phyloP scores from a whole-genome alignment of 164 flowering plant species.

The Brasenia schreberi region DNA sequence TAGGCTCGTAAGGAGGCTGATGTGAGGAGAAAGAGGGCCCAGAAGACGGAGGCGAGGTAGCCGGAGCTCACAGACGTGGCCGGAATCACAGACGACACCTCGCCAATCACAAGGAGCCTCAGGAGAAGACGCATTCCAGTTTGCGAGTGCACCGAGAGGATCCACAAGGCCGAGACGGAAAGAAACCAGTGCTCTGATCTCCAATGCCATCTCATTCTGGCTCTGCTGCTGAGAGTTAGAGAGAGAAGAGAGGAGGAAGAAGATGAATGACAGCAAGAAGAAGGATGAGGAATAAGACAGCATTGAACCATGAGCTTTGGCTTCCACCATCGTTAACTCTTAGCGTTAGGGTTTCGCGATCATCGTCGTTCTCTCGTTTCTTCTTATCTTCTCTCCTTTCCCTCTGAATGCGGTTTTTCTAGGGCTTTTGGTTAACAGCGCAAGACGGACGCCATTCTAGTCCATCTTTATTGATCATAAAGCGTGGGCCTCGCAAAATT shows the following conservation, averaged over 20 bases:
- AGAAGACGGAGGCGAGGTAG: no score
- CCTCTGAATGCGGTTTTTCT: neutral
- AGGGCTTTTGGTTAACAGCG: neutral
- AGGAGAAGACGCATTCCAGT: no score
- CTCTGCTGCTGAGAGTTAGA: conserved; percentile 7
- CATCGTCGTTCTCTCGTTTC: neutral
- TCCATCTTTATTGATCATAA: no score
- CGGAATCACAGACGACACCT: conserved; percentile 42
- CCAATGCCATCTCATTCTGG: no score
- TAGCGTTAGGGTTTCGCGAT: neutral
- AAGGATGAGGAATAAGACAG: neutral
- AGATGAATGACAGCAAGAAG: conserved; percentile 14
- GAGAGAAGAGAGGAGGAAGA: conserved; percentile 8
- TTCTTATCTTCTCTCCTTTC: no score
- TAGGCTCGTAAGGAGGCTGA: conserved; percentile 31
- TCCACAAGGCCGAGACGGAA: conserved; percentile 40
- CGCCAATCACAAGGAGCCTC: conserved; percentile 99
- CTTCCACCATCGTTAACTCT: no score
- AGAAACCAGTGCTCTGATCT: conserved; percentile 41
- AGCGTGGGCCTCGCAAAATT: no score
- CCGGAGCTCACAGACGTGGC: no score
- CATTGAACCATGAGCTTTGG: neutral
- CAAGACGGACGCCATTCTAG: no score
- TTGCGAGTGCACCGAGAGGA: no score
- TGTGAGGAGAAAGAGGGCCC: conserved; percentile 29